A percentile compares a stretch with the other conserved stretches of the same genome.
Conservation (phyloP, 192 early-diverging fungal species). For the Coemansia sp. region DNA sequence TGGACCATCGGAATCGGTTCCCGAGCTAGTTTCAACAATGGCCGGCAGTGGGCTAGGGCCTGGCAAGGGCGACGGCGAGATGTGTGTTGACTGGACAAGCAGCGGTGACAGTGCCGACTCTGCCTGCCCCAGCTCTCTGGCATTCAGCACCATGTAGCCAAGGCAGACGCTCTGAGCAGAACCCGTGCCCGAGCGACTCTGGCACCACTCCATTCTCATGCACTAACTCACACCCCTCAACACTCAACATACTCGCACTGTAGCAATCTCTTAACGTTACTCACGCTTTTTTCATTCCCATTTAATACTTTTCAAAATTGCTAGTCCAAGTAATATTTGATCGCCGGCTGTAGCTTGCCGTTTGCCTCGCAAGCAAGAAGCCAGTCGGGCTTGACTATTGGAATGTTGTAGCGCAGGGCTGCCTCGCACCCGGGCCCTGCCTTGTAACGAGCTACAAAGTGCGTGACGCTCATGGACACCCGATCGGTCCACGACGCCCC, state of each 20-base stretch:
- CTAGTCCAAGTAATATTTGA: constrained; percentile 41
- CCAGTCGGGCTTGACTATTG: constrained; percentile 95
- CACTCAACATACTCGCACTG: neutral
- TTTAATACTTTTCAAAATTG: neutral
- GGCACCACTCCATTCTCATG: neutral
- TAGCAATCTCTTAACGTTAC: constrained; percentile 1
- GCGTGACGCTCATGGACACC: constrained; percentile 85
- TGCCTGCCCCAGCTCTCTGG: neutral
- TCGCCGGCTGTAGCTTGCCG: constrained; percentile 79
- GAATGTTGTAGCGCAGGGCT: constrained; percentile 87
- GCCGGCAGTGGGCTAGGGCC: neutral
- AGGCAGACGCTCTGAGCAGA: neutral
- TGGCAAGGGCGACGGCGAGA: constrained; percentile 1
- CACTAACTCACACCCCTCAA: neutral
- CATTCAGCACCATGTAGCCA: constrained; percentile 6
- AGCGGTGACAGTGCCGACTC: neutral
- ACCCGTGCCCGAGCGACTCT: neutral
- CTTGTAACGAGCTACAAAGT: constrained; percentile 82
- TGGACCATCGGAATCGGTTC: neutral
- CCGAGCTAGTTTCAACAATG: neutral
- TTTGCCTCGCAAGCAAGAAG: constrained; percentile 86
- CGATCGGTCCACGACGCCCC: constrained; percentile 86
- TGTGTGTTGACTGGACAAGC: constrained; percentile 4
- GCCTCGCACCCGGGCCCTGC: constrained; percentile 84
- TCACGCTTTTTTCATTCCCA: neutral